These are phyloP conservation scores for Musa troglodytarum DNA, from an alignment of 176 grass and related monocot genomes.

Conservation along the genomic window DNA sequence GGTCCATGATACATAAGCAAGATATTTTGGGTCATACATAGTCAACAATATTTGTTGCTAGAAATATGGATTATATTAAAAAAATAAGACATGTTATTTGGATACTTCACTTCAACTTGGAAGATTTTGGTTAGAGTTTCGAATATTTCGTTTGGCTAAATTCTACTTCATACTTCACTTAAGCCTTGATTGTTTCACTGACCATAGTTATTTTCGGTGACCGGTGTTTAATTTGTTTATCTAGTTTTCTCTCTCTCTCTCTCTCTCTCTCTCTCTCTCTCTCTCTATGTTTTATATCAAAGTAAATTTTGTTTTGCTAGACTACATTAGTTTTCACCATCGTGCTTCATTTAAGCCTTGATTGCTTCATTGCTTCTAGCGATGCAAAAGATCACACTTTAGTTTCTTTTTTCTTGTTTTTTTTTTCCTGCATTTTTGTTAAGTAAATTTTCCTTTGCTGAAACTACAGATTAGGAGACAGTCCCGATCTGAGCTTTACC, in stretches of 20 bases:
- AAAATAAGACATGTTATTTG: too few species aligned
- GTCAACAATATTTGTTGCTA: too few species aligned
- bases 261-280: not conserved
- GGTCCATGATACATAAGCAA: too few species aligned
- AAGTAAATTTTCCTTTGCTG: not conserved
- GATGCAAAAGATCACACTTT: too few species aligned
- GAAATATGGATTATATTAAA: too few species aligned
- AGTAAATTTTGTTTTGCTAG: too few species aligned
- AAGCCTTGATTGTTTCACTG: not conserved
- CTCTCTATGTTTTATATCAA: not conserved
- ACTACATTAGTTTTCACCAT: too few species aligned
- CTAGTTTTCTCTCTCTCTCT: not conserved
- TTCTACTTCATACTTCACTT: not conserved
- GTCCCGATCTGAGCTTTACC: constrained; percentile 40
- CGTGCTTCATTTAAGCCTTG: too few species aligned
- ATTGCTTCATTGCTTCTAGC: too few species aligned
- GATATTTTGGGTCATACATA: too few species aligned
- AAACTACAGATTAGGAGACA: constrained; percentile 40
- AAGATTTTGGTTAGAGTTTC: not conserved
- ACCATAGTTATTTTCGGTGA: not conserved
- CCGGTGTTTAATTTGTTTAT: not conserved
- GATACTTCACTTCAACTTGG: too few species aligned
- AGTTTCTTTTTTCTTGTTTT: not conserved
- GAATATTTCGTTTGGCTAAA: too few species aligned
- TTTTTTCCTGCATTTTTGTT: not conserved